These are phyloP conservation scores for Quercus engelmannii DNA, from an alignment of 306 rosid species.

Conservation along the genomic window DNA sequence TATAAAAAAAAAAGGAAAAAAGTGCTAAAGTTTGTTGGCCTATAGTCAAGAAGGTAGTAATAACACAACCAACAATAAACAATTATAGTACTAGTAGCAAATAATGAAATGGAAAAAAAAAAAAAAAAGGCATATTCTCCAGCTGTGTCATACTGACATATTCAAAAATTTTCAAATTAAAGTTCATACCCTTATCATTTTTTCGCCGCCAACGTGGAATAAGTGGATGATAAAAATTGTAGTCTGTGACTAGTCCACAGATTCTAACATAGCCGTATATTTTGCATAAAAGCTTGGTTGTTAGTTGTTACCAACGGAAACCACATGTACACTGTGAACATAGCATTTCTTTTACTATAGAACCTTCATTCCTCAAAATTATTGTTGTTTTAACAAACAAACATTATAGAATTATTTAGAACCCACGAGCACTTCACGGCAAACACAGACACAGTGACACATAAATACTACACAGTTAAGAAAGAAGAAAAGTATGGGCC, in stretches of 20 bases:
- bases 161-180: constrained; percentile 1
- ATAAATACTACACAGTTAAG: neutral
- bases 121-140: neutral
- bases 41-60: neutral
- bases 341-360: neutral
- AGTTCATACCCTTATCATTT: neutral
- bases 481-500: neutral
- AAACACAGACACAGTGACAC: neutral
- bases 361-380: neutral
- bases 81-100: neutral
- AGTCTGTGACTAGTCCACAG: no score
- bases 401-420: no score
- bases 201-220: neutral
- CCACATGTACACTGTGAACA: neutral
- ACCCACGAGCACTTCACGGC: no score
- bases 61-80: neutral
- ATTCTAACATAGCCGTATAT: neutral
- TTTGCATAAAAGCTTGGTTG: neutral
- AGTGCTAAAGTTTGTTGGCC: no score
- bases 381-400: no score
- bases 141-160: neutral
- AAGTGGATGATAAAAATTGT: no score
- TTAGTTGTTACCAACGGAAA: neutral
- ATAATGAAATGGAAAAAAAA: neutral
- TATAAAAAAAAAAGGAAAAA: no score